phyloP scores from a whole-genome alignment of 2,329 filamentous ascomycete species.

The Teratosphaeria epicoccoides region DNA sequence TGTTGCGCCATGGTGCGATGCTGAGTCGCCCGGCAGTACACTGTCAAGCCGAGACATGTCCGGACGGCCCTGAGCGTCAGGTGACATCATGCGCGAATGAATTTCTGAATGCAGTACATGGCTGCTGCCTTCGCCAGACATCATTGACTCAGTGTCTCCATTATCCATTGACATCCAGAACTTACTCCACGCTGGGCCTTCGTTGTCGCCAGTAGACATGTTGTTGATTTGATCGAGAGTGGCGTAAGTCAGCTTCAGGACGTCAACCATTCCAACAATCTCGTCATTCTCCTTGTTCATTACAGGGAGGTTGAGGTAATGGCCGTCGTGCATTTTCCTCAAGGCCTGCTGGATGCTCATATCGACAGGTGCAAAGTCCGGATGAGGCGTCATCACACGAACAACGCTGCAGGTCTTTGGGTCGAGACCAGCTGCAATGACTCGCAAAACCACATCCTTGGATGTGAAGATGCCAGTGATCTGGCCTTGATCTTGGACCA shows the following conservation, averaged over 20 bases:
- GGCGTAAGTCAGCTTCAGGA: constrained; percentile 94
- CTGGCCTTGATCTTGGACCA: constrained; percentile 91
- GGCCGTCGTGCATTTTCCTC: constrained; percentile 98
- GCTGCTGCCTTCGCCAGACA: constrained; percentile 80
- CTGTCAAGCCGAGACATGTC: constrained; percentile 63
- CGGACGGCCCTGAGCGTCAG: constrained; percentile 52
- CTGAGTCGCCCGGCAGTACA: constrained; percentile 85
- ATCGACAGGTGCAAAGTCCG: constrained; percentile 95
- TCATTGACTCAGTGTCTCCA: constrained; percentile 88
- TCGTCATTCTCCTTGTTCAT: constrained; percentile 89
- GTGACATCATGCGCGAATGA: constrained; percentile 65
- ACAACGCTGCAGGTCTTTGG: constrained; percentile 94
- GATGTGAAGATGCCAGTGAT: constrained; percentile 99
- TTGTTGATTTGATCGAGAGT: constrained; percentile 92
- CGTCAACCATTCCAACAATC: constrained; percentile 99
- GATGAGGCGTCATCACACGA: constrained; percentile 96
- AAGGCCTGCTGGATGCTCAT: constrained; percentile 98
- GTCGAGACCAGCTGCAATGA: constrained; percentile 92
- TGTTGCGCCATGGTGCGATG: constrained; percentile 69
- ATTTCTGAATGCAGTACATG: constrained; percentile 56
- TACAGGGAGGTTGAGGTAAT: constrained; percentile 94
- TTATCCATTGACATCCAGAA: constrained; percentile 96
- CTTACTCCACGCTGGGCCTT: constrained; percentile 98
- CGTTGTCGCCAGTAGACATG: constrained; percentile 77
- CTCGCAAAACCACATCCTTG: constrained; percentile 95